Evolutionary conservation across 2,329 filamentous ascomycete genomes (phyloP).

Genomic region (Clarireedia hainanense): DNA sequence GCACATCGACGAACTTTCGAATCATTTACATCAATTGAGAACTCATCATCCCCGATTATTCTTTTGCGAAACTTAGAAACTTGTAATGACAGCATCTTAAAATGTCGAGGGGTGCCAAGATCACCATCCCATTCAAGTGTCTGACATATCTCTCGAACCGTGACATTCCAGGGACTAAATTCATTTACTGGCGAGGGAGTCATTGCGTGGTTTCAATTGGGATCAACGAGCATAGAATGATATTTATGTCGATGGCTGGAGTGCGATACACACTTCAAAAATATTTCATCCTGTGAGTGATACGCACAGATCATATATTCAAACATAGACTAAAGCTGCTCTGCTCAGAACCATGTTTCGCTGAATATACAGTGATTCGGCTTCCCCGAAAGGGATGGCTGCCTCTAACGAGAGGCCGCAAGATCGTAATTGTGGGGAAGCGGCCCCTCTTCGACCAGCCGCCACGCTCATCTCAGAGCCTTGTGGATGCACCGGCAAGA

Average conservation of each 20-base stretch:
- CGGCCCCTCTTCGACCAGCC: neutral
- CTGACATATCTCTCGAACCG: neutral
- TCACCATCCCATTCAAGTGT: neutral
- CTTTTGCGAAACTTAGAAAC: neutral
- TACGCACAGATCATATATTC: neutral
- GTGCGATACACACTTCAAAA: too few relatives aligned
- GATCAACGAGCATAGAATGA: too few relatives aligned
- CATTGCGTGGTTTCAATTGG: neutral
- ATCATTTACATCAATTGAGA: neutral
- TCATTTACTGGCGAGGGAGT: neutral
- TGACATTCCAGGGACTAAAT: neutral
- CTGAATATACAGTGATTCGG: neutral
- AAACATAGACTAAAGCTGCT: neutral
- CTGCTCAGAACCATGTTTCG: too few relatives aligned
- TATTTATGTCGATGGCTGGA: too few relatives aligned
- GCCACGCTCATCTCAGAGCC: too few relatives aligned
- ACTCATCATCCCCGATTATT: neutral
- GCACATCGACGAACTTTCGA: neutral
- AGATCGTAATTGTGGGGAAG: neutral
- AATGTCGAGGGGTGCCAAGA: neutral
- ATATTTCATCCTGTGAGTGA: too few relatives aligned
- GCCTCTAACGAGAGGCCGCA: neutral
- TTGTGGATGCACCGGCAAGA: neutral
- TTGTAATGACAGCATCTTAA: neutral
- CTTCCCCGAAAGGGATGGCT: neutral